Evolutionary conservation across 1,284 basidiomycete species (phyloP).

Genomic region (Ustilago vetiveriae): DNA sequence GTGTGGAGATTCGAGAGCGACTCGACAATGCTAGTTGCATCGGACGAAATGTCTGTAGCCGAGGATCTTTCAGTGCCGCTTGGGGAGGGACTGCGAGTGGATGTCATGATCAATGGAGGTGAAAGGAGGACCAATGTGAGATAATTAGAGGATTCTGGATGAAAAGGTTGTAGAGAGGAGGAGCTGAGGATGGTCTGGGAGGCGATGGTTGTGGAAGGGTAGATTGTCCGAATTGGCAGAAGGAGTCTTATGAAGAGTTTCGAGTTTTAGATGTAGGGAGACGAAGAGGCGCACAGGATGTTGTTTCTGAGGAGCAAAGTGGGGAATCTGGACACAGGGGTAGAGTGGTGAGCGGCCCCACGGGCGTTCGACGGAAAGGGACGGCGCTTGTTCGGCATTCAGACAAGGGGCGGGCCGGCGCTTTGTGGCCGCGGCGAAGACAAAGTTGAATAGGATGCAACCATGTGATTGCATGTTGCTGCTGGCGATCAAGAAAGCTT

Average conservation of each 20-base stretch:
- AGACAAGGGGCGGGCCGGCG: not conserved
- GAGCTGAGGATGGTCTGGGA: not conserved
- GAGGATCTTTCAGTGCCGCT: conserved; percentile 29
- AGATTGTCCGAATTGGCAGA: not conserved
- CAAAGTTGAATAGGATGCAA: too few relatives aligned
- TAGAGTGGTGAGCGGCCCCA: not conserved
- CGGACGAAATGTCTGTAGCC: conserved; percentile 33
- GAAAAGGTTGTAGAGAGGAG: not conserved
- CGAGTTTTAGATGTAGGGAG: too few relatives aligned
- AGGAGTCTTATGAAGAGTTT: not conserved
- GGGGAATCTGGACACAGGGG: not conserved
- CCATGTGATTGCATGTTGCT: too few relatives aligned
- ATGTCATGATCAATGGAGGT: conserved; percentile 10
- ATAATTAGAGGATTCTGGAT: not conserved
- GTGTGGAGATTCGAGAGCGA: conserved; percentile 17
- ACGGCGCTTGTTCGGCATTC: not conserved
- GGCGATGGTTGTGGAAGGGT: not conserved
- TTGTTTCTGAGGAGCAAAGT: not conserved
- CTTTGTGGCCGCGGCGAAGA: not conserved
- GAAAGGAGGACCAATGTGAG: not conserved
- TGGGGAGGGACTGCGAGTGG: conserved; percentile 36
- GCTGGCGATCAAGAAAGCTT: too few relatives aligned
- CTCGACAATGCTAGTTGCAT: conserved; percentile 30
- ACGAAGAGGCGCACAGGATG: not conserved
- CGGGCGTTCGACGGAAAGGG: not conserved